Base-by-base conservation (phyloP, 2,329 filamentous ascomycete genomes). In the Lachnellula hyalina region DNA sequence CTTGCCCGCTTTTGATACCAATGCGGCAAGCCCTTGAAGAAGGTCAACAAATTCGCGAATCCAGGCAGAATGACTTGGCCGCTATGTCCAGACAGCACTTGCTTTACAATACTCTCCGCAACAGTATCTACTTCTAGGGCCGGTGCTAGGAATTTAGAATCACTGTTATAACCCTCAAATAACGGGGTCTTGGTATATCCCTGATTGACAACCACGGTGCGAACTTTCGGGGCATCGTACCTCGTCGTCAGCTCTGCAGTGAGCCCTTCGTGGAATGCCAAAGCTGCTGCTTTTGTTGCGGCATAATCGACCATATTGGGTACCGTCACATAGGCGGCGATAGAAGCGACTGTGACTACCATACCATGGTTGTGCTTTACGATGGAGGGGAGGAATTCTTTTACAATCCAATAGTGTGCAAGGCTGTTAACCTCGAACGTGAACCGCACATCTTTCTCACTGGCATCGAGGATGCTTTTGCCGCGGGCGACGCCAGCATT, bases 381-480 rank as follows among this genome's bases (percentile, higher is more conserved):
- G 78, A 91, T 86, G 60, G 72, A 67, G 0, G 87, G 87, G 1
- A 91, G 73, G 70, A 90, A 90, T 54, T 84, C 79, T 65, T 83
- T 80, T 6, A 78, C 72, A n/a, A 84, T 76, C 75, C 79, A 84
- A 74, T 82, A 89, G 71, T 86, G 86, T 2, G 83, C 76, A 34
- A 90, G 68, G 0, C 83, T 75, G 71, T 90, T 91, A 63, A 90
- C 83, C 56, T 84, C 83, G 68, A 90, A 89, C 50, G 85, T 87
- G 63, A 85, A 80, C 38, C 80, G 79, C 59, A 87, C 75, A 61
- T 85, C 80, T 19, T 73, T 74, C 50, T 84, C 80, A 1, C 77
- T 76, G 21, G 77, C 69, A 28, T 79, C 75, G 47, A 90, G 75
- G 59, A 91, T 77, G 5, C 77, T 78, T 60, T 82, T 81, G 57